Base-by-base conservation (phyloP, 1,139 yeast genomes). In the Candida pseudoviswanathii region DNA sequence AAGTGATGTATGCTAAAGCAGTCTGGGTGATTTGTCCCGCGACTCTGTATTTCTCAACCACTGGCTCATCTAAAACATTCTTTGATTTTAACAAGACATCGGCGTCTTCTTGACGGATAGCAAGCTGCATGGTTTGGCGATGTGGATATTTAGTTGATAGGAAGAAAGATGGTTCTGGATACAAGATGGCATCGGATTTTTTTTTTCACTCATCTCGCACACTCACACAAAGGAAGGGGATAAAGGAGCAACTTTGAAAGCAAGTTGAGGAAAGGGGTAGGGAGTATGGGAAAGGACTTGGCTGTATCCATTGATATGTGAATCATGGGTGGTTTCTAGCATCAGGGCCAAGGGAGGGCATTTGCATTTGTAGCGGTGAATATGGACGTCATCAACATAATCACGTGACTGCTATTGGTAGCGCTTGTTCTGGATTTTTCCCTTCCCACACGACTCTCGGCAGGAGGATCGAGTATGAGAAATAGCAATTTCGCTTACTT, bases 21-120 rank as follows among this genome's bases (percentile, higher is more conserved):
- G 96, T 86, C 70, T 91, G 97, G n/a, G 95, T 76, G 59, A 92
- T 85, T 68, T 89, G 92, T 41, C 97, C 98, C 6, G 97, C 97
- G 46, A 84, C 77, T 66, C 96, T 80, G 71, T 92, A 91, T 70
- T 91, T 92, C 58, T 86, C 92, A 44, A 89, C 65, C 16, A 86
- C 85, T 11, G 77, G 57, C 36, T 78, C 85, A 57, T 75, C 77
- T 54, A 90, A 77, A 47, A 82, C 77, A 66, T 90, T 90, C 67
- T 84, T 89, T 59, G 86, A 86, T 60, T 84, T 85, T 59, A 90
- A 77, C 57, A 90, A 80, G 58, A 85, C 73, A 62, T 86, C 85
- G 57, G 91, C 84, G 65, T 87, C 94, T 60, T 82, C 86, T 62
- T 79, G 82, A 55, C 84, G 85, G 57, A 83, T 79, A 45, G 86